Base-by-base conservation (phyloP, 179 eudicot genomes). In the Spergularia azorica region DNA sequence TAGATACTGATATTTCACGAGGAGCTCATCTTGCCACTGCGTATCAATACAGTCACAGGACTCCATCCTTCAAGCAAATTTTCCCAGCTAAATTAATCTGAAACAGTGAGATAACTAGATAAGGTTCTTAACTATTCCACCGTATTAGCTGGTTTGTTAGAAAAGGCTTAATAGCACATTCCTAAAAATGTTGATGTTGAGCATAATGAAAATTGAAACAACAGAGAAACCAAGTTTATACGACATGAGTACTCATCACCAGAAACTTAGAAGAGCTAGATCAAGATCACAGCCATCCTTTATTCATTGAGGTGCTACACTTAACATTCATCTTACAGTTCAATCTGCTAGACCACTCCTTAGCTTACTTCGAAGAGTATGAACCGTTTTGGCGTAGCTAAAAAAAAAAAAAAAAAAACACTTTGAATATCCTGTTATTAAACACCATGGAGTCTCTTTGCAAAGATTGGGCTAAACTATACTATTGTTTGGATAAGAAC, bases 11-110 rank as follows among this genome's bases (percentile, higher is more conserved):
- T 86, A 92, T 81, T 89, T 88, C 74, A 90, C 84, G 21, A 92
- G 85, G 64, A 90, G 86, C 39, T 88, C 93, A 84, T 92, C 86
- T 39, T 85, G 90, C 93, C 91, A 90, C 62, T 77, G 89, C 39
- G 88, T 79, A 80, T 92, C 94, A 56, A 92, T 79, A 56, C 97
- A 92, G 61, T 90, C 87, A 39, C 94, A 91, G n/a, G 91, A 84
- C 64, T 88, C 91, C 97, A 90, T 90, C 79, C 60, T 83, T 67
- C 68, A 62, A 18, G 38, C 72, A 26, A 70, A 26, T 32, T 51
- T n/a, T 66, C 67, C 43, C 46, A 26, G 41, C 70, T 32, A 41
- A 69, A 62, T 36, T 51, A 64, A 84, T 85, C 87, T 84, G 83
- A 71, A 32, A 76, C 58, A 26, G 32, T 26, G 32, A 26, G 32